A percentile compares a stretch with the other conserved stretches of the same genome.
Evolutionary conservation across 768 basidiomycete genomes (phyloP).

Genomic region (Phaffia tasmanica): DNA sequence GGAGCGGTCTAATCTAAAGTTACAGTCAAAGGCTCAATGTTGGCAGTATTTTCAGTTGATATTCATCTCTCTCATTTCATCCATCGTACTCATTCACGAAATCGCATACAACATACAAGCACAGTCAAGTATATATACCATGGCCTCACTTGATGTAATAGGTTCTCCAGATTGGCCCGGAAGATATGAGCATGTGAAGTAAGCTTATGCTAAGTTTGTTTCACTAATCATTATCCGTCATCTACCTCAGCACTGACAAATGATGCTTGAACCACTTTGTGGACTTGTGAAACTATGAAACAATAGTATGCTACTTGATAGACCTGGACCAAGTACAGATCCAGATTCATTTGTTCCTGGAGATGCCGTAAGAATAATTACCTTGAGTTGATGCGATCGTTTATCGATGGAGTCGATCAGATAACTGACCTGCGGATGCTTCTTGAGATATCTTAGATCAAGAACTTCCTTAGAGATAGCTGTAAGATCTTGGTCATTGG

Average conservation of each 20-base stretch:
- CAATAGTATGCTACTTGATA: constrained; percentile 19
- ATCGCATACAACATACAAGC: no score
- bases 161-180: constrained; percentile 18
- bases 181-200: constrained; percentile 22
- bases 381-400: neutral
- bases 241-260: neutral
- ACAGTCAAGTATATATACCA: no score
- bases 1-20: no score
- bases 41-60: no score
- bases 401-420: neutral
- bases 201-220: neutral
- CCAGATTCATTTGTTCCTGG: constrained; percentile 12
- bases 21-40: no score
- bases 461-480: constrained; percentile 65
- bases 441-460: constrained; percentile 50
- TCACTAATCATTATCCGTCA: neutral
- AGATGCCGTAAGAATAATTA: neutral
- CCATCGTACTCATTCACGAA: no score
- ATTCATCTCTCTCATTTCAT: no score
- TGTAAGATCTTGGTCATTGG: constrained; percentile 96
- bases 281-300: neutral
- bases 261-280: neutral
- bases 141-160: no score
- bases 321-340: constrained; percentile 17
- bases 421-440: neutral